phyloP scores from a whole-genome alignment of 352 stramenopile species.

The Phytophthora pseudosyringae region DNA sequence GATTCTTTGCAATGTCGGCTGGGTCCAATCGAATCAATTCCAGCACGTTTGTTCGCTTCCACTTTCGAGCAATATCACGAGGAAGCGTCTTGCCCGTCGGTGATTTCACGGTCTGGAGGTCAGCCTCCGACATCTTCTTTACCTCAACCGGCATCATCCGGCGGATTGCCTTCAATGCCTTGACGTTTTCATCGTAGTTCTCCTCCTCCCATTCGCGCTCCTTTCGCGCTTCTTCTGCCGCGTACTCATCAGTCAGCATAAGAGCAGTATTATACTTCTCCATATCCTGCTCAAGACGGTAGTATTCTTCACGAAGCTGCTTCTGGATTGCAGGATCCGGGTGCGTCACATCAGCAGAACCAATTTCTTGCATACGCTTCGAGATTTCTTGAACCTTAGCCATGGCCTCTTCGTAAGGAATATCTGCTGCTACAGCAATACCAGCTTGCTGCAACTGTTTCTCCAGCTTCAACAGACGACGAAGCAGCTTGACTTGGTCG shows the following conservation, averaged over 20 bases:
- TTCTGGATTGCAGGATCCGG: constrained; percentile 83
- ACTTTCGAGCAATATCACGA: constrained; percentile 88
- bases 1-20: constrained; percentile 87
- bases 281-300: constrained; percentile 93
- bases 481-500: constrained; percentile 82
- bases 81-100: constrained; percentile 83
- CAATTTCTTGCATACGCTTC: constrained; percentile 93
- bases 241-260: constrained; percentile 93
- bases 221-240: constrained; percentile 89
- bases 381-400: constrained; percentile 91
- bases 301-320: constrained; percentile 92
- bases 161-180: constrained; percentile 89
- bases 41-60: constrained; percentile 93
- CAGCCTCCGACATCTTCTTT: constrained; percentile 90
- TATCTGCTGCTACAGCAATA: constrained; percentile 92
- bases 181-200: constrained; percentile 86
- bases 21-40: constrained; percentile 90
- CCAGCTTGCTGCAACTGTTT: constrained; percentile 85
- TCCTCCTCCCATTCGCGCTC: constrained; percentile 93
- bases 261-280: constrained; percentile 94
- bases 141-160: constrained; percentile 94
- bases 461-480: constrained; percentile 83
- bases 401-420: constrained; percentile 93
- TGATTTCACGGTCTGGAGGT: constrained; percentile 69
- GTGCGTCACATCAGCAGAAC: constrained; percentile 90